Conservation (phyloP, 495 filamentous ascomycete genomes). For the Tuber brumale region DNA sequence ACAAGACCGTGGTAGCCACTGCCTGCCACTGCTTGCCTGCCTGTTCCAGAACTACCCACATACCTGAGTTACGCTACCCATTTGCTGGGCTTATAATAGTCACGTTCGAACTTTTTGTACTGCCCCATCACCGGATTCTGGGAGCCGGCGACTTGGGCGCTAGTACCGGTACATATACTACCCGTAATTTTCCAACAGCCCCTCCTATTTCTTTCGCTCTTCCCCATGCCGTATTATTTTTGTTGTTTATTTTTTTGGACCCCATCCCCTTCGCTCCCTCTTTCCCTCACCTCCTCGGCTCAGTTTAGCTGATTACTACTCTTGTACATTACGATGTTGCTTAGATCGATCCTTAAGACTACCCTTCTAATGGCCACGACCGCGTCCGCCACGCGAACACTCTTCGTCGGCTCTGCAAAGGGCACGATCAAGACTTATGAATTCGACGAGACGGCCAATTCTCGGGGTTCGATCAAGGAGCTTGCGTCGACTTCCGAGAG, state of each 20-base stretch:
- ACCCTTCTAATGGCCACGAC: slow-evolving; percentile 21
- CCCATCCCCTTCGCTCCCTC: not conserved
- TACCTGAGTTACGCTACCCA: not conserved
- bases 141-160: not conserved
- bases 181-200: not conserved
- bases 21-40: not conserved
- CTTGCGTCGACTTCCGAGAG: slow-evolving; percentile 17
- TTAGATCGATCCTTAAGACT: not conserved
- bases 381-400: slow-evolving; percentile 13
- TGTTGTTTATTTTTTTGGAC: not conserved
- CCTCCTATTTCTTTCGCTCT: not conserved
- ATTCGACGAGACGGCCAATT: slow-evolving; percentile 10
- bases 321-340: slow-evolving; percentile 7
- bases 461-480: not conserved
- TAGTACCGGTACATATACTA: not conserved
- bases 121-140: not conserved
- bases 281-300: not conserved
- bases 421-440: slow-evolving; percentile 25
- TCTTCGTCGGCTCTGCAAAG: slow-evolving; percentile 27
- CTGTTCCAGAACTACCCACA: not conserved
- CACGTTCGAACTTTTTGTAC: not conserved
- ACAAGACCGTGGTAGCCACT: not conserved
- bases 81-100: not conserved
- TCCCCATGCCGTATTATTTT: not conserved
- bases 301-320: not conserved